A percentile compares a stretch with the other conserved stretches of the same genome.
These are phyloP conservation scores for Zygosaccharomyces kombuchaensis DNA, from an alignment of 805 yeast species.

Conservation along the genomic window DNA sequence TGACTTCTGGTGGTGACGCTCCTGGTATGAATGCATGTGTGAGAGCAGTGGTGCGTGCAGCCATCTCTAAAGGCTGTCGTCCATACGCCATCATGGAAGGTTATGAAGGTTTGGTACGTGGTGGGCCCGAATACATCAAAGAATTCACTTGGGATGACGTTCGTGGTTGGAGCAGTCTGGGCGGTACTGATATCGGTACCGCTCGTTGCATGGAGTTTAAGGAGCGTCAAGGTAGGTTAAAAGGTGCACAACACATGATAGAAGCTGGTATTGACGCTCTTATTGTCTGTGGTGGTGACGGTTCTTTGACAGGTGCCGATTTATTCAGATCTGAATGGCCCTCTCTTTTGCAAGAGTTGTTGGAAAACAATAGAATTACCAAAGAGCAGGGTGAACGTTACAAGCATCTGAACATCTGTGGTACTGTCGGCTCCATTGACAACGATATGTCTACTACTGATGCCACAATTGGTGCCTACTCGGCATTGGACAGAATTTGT, in stretches of 20 bases:
- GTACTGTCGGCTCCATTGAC: constrained; percentile 74
- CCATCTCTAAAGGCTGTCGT: constrained; percentile 57
- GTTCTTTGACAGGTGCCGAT: constrained; percentile 75
- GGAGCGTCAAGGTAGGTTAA: constrained; percentile 57
- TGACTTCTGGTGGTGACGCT: constrained; percentile 76
- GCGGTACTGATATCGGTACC: constrained; percentile 74
- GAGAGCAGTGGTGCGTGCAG: constrained; percentile 63
- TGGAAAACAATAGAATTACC: constrained; percentile 42
- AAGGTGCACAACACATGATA: constrained; percentile 59
- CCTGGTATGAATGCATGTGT: constrained; percentile 75
- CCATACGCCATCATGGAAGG: constrained; percentile 66
- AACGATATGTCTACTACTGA: constrained; percentile 75
- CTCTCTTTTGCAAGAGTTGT: constrained; percentile 52
- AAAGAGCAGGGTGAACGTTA: constrained; percentile 42
- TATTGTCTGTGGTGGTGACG: constrained; percentile 77
- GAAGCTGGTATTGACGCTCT: constrained; percentile 66
- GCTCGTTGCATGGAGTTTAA: constrained; percentile 64
- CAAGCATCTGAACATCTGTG: constrained; percentile 58
- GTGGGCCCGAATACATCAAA: constrained; percentile 48
- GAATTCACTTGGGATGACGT: constrained; percentile 69
- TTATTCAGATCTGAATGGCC: constrained; percentile 73
- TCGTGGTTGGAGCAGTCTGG: constrained; percentile 58
- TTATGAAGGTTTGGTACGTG: constrained; percentile 66
- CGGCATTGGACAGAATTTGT: constrained; percentile 65
- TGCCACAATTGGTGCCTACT: constrained; percentile 71